Conservation (phyloP, 441 rosid genomes). For the Adansonia gregorii region DNA sequence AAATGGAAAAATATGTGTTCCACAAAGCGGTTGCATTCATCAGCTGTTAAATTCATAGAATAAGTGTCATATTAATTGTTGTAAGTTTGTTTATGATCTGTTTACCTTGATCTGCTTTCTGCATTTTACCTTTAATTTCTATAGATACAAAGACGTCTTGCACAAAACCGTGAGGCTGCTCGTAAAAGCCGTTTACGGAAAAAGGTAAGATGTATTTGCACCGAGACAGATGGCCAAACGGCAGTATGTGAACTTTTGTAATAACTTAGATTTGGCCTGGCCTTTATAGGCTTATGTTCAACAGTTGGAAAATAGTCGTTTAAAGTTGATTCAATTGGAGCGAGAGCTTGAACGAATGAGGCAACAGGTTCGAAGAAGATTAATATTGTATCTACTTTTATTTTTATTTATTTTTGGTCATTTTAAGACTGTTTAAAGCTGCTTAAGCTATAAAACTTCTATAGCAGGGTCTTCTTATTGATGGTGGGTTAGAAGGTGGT, state of each 20-base stretch:
- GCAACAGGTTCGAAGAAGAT: slow-evolving; percentile 64
- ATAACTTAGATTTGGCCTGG: slow-evolving; percentile 23
- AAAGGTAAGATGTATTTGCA: slow-evolving; percentile 54
- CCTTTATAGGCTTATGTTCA: slow-evolving; percentile 86
- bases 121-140: slow-evolving; percentile 28
- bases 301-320: slow-evolving; percentile 84
- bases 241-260: slow-evolving; percentile 14
- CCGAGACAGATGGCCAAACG: slow-evolving; percentile 16
- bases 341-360: slow-evolving; percentile 82
- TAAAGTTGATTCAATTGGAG: slow-evolving; percentile 82
- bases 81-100: neutral
- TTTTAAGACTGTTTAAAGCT: slow-evolving; percentile 11
- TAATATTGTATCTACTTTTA: neutral
- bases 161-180: slow-evolving; percentile 98
- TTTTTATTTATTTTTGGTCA: neutral
- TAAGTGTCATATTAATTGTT: neutral
- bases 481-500: slow-evolving; percentile 58
- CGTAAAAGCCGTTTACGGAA: slow-evolving; percentile 95
- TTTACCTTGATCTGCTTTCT: slow-evolving; percentile 24
- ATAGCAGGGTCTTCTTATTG: slow-evolving; percentile 62
- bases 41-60: slow-evolving; percentile 2
- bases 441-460: slow-evolving; percentile 25
- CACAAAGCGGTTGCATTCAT: neutral
- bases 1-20: slow-evolving; percentile 11
- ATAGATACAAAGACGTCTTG: slow-evolving; percentile 90